Base-by-base conservation (phyloP, 2,329 filamentous ascomycete genomes). In the Metarhizium guizhouense region DNA sequence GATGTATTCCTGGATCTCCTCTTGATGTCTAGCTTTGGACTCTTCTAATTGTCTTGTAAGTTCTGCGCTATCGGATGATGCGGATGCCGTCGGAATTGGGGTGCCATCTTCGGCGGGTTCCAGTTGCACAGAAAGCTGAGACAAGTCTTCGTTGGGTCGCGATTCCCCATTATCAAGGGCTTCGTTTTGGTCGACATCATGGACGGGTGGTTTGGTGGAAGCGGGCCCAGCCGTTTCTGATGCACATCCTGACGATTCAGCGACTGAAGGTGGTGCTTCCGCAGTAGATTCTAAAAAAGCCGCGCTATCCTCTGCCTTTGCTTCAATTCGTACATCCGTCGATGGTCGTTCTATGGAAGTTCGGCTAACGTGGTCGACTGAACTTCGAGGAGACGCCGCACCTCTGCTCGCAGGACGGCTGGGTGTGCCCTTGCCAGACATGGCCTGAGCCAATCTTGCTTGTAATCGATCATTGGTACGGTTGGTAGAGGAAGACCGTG, bases 371-470 rank as follows among this genome's bases (percentile, higher is more conserved):
- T 62, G 63, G 53, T 60, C 78, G 72, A 67, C 56, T 6, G 71
- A 73, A 56, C 65, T 70, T 32, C 71, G 67, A 6, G 70, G 69
- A 36, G 71, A 73, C 18, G 60, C 40, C 7, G 50, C 51, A 11
- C 29, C 77, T 72, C 53, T 80, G 71, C n/a, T 80, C 80, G 5
- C 76, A 70, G 25, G 74, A 63, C 52, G 50, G 13, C 54, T 59
- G 13, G 60, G 56, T 34, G 61, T 57, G 53, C 79, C 81, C 65
- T 87, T 90, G 57, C 86, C 86, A 3, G 86, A 90, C 64, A 96
- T 83, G 34, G 92, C 94, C 66, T 90, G 89, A 34, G 93, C 93
- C 58, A 99, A 78, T 59, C 91, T 82, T 68, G 96, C 92, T 67
- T 96, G 92, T 47, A 99, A 76, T 53, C 91, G 84, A 63, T 95